Evolutionary conservation across 1,139 yeast species (phyloP), one percentile per base, ranked within the genome.

Genomic region (Kodamaea anthophila): DNA sequence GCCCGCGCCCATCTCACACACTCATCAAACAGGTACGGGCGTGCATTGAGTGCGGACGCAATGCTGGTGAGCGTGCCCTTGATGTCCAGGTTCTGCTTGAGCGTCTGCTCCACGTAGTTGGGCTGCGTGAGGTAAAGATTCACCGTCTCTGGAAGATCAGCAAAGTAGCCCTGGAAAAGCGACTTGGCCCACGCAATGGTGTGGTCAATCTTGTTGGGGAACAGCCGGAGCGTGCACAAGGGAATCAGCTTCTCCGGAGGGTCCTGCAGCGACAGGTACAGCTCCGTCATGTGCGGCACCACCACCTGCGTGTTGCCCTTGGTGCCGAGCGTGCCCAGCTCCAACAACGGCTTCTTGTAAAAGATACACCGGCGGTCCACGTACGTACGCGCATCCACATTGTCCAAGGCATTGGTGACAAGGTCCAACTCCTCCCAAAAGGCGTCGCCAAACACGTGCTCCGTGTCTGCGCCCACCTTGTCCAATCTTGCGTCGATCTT

Each of bases 141-240:
- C 35, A 88, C 97, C 47, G 87, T 86, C 58, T 86, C 96, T 15
- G 96, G 93, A 15, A 88, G 74, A 39, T 91, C 96, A 23, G 77
- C 70, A 56, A 91, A 91, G 53, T 77, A 85, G n/a, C 93, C 96
- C 65, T 84, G 94, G 70, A 91, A 91, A 49, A 87, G 69, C 13
- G 88, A 79, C 63, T 93, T 91, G 14, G 97, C 95, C 99, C 99
- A 91, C 9, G 98, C 97, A 61, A 91, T 91, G 1, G 99, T 93
- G 53, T 91, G 99, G 53, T 91, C 99, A 48, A 91, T 91, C 60
- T 88, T 91, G 58, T 87, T 86, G 35, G 99, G 99, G 78, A 91
- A 91, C 5, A 95, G 84, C 60, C 97, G 78, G 51, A 91, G 70
- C 6, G 99, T 91, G 71, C 99, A 91, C 51, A 91, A 71, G 21